Evolutionary conservation across 768 basidiomycete species (phyloP), one percentile per base, ranked within the genome.

Genomic region (Tricholomella constricta): DNA sequence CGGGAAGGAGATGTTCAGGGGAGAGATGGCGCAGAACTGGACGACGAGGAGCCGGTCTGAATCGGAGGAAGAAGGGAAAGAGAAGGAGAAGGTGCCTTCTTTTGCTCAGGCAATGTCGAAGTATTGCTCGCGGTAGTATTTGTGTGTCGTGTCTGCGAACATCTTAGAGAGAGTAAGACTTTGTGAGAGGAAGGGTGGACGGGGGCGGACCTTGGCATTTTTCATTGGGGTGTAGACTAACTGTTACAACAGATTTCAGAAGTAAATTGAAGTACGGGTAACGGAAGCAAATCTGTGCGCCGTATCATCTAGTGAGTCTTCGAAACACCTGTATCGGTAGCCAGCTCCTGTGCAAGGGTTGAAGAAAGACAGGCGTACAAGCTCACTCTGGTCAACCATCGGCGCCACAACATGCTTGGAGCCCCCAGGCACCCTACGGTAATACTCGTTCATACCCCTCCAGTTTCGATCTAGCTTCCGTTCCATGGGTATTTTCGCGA

Each of bases 311-410:
- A 6, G 90, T 89, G 20, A 98, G 74, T 52, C 82, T 81, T 56
- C 96, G 82, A 90, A 92, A 98, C 6, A 96, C 90, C 95, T 98
- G 63, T 8, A 22, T 14, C 31, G 37, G 45, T 22, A 48, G 45
- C 37, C 55, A 14, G 17, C 29, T 47, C 45, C 20, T 25, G 27
- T 19, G 12, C 9, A 26, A 25, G 10, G 6, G 42, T 19, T 36
- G 19, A 14, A 32, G 29, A 20, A 14, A 1, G 20, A 22, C 4
- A 12, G 3, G 80, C 89, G 62, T 62, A 97, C 95, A 68, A 98
- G 78, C 69, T 98, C 96, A 64, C 89, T 92, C 74, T 97, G 94
- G 69, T 98, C 97, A 0, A 98, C 97, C 97, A 99, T 99, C n/a
- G 97, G 97, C 8, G 93, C 96, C 15, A 98, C 92, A 35, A 98